Evolutionary conservation across 257 asterid genomes (phyloP), one percentile per base, ranked within the genome.

Genomic region (Rauvolfia tetraphylla): DNA sequence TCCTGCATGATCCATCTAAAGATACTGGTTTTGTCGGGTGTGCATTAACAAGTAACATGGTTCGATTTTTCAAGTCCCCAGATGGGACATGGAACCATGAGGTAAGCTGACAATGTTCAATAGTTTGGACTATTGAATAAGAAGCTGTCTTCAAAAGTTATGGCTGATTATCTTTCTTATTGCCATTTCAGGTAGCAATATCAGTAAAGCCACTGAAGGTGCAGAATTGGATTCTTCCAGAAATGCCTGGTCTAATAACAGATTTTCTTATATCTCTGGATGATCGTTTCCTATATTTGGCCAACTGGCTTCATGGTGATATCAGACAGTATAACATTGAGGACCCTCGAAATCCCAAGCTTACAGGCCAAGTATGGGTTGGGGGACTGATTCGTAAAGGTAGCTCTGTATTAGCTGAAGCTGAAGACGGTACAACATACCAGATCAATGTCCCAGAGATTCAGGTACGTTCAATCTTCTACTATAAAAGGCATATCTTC

Each of bases 231-330:
- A 88, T 90, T 80, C 97, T 92, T 70, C 96, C 96, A 0, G 96
- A 90, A 81, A 88, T 92, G 96, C 97, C 97, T 1, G 93, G 97
- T 29, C 96, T 92, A 68, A 92, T 92, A 68, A 92, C 97, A 2
- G 96, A 90, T 83, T 89, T 90, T 72, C 83, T 92, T 54, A 88
- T 90, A 23, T 92, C 95, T 73, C 93, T 92, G 3, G 94, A 92
- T 69, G 97, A 92, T 71, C 96, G 90, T 20, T 92, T 85, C 75
- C 86, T 92, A 14, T 92, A 92, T 85, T 78, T 92, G 65, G 83
- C 90, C 13, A 93, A 93, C 83, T 93, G 98, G 98, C 97, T 95
- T 73, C 98, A 95, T 27, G 98, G 98, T 76, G 98, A 95, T 81
- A 87, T 95, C 65, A 81, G 98, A 68, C 98, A 95, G 72, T 95